These are phyloP conservation scores for Detonula confervacea DNA, from an alignment of 352 stramenopile species.

Conservation along the genomic window DNA sequence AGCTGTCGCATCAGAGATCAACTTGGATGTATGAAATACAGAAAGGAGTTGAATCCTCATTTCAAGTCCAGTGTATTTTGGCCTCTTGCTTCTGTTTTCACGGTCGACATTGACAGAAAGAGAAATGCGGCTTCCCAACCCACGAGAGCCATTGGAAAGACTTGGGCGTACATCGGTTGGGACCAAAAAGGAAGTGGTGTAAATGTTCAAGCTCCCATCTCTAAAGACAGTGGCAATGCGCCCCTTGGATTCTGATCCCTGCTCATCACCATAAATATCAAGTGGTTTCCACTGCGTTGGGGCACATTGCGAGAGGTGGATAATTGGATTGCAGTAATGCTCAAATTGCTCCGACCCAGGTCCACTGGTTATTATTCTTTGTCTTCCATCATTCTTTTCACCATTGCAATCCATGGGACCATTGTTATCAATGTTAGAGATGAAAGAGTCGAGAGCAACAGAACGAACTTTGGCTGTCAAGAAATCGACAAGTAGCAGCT, in stretches of 20 bases:
- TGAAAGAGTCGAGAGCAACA: conserved; percentile 8
- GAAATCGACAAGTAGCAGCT: conserved; percentile 47
- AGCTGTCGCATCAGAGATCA: neutral
- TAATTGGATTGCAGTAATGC: conserved; percentile 27
- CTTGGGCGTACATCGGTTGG: too few relatives aligned
- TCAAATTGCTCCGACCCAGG: neutral
- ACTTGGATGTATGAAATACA: conserved; percentile 19
- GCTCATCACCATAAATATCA: conserved; percentile 54
- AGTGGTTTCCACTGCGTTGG: conserved; percentile 49
- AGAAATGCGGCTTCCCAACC: neutral
- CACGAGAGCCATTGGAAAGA: neutral
- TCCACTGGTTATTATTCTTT: neutral
- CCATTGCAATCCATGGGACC: conserved; percentile 1
- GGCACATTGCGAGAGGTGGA: conserved; percentile 45
- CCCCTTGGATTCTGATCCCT: conserved; percentile 43
- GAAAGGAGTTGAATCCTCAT: conserved; percentile 23
- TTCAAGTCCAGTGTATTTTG: conserved; percentile 25
- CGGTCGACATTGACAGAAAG: conserved; percentile 9
- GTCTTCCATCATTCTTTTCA: conserved; percentile 6
- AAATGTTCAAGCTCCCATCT: conserved; percentile 50
- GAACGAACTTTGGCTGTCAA: conserved; percentile 26
- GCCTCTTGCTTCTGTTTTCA: conserved; percentile 3
- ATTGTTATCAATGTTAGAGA: neutral
- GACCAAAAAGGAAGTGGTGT: conserved; percentile 30
- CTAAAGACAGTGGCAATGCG: conserved; percentile 34